Evolutionary conservation across 805 yeast genomes (phyloP).

Genomic region (Saccharomycopsis schoenii): DNA sequence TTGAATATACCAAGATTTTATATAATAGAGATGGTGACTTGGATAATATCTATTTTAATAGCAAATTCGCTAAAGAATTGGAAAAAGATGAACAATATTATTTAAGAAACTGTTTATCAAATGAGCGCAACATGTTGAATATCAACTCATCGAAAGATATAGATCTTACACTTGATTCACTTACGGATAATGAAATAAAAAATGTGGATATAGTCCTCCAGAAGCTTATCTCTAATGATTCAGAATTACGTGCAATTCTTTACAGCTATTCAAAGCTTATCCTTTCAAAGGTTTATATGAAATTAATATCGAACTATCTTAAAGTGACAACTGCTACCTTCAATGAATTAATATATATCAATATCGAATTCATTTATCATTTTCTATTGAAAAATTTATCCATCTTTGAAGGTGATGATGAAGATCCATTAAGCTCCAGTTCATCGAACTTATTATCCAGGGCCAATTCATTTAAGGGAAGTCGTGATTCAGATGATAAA

Average conservation of each 20-base stretch:
- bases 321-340: conserved; percentile 11
- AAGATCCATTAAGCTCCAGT: neutral
- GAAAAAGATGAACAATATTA: conserved; percentile 13
- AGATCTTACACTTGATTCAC: conserved; percentile 7
- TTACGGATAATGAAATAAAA: conserved; percentile 13
- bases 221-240: conserved; percentile 13
- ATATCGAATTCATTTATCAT: conserved; percentile 9
- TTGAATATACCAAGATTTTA: neutral
- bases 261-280: conserved; percentile 3
- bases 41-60: conserved; percentile 6
- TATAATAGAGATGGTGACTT: neutral
- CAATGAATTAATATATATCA: conserved; percentile 10
- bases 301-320: conserved; percentile 11
- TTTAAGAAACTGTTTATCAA: conserved; percentile 6
- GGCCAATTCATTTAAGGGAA: neutral
- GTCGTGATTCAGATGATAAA: conserved; percentile 10
- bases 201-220: conserved; percentile 9
- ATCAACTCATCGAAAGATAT: conserved; percentile 16
- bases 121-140: conserved; percentile 5
- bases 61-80: conserved; percentile 7
- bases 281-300: conserved; percentile 15
- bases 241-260: conserved; percentile 13
- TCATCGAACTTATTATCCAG: neutral
- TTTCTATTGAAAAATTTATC: conserved; percentile 14
- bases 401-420: conserved; percentile 12